Percentiles rank a stretch among this genome's conserved stretches.
Evolutionary conservation across 1,284 basidiomycete species (phyloP).

Genomic region (Cryptococcus maquisensis): DNA sequence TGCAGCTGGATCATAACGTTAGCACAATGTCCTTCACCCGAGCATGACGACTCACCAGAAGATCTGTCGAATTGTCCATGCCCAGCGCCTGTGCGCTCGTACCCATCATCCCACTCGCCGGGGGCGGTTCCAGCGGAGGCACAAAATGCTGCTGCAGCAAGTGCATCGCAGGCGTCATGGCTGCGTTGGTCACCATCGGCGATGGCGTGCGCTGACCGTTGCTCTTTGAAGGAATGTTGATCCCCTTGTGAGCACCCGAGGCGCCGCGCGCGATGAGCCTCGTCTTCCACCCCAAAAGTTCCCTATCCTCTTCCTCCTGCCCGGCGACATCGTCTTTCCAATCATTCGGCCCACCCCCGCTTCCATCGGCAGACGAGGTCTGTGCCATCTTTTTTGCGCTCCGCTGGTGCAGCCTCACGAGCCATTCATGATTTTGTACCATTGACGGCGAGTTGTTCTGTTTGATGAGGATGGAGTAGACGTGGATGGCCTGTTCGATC

Average conservation of each 20-base stretch:
- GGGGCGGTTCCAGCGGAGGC: background rate
- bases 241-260: conserved; percentile 9
- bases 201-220: background rate
- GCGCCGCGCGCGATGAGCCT: conserved; percentile 25
- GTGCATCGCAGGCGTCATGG: conserved; percentile 9
- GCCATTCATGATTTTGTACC: conserved; percentile 28
- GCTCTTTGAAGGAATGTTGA: conserved; percentile 10
- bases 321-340: background rate
- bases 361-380: background rate
- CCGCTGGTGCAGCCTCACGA: conserved; percentile 18
- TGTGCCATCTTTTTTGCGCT: conserved; percentile 12
- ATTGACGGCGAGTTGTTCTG: conserved; percentile 17
- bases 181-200: background rate
- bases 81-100: background rate
- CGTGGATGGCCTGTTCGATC: conserved; percentile 22
- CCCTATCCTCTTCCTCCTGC: conserved; percentile 15
- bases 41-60: conserved; percentile 10
- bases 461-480: conserved; percentile 22
- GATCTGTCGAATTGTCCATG: conserved; percentile 13
- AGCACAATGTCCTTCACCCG: background rate
- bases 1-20: conserved; percentile 9
- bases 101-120: background rate
- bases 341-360: background rate
- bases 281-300: conserved; percentile 30
- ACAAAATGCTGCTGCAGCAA: conserved; percentile 16